Evolutionary conservation across 805 yeast genomes (phyloP), one percentile per base, ranked within the genome.

Genomic region (Candida namnaoensis): DNA sequence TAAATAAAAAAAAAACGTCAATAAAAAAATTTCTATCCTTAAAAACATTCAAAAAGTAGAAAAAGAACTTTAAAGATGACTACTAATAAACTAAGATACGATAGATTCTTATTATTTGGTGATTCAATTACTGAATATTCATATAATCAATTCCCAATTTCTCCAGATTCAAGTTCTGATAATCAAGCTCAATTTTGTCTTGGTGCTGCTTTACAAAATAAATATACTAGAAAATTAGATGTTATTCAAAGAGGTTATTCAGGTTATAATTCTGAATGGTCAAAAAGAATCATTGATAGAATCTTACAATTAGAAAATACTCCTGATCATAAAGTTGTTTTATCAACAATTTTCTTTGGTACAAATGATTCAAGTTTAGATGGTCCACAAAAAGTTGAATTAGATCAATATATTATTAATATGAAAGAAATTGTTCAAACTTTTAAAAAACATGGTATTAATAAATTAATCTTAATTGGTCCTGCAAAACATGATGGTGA

Each of bases 211-310:
- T 52, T 82, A 25, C 68, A 63, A 34, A 52, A 66, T 41, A 49
- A 50, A n/a, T 84, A 85, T 55, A 60, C 68, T 2, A 69, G 95
- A 36, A 74, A 69, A 53, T 50, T 86, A 37, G 91, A 86, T 48
- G 65, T 90, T 3, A 53, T 88, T 1, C 79, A 75, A 35, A 66
- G 95, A 44, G 97, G 97, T 0, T 86, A 65, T 52, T 56, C 78
- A 1, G 96, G 97, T 1, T 88, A 85, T 63, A 85, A 72, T 49
- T 62, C 88, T 0, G 72, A 76, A 32, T 80, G 80, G 62, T 88
- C 76, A 0, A 52, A 66, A 9, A 60, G 66, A 38, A 49, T 85
- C 5, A 51, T 74, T 5, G 74, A 75, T n/a, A 60, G 66, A 35
- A 62, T 82, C 11, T 58, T 87, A 32, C 64, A 69, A 23, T 52